A percentile compares a stretch with the other conserved stretches of the same genome.
These are phyloP conservation scores for Pyrenula massariospora DNA, from an alignment of 495 filamentous ascomycete genomes.

Conservation along the genomic window DNA sequence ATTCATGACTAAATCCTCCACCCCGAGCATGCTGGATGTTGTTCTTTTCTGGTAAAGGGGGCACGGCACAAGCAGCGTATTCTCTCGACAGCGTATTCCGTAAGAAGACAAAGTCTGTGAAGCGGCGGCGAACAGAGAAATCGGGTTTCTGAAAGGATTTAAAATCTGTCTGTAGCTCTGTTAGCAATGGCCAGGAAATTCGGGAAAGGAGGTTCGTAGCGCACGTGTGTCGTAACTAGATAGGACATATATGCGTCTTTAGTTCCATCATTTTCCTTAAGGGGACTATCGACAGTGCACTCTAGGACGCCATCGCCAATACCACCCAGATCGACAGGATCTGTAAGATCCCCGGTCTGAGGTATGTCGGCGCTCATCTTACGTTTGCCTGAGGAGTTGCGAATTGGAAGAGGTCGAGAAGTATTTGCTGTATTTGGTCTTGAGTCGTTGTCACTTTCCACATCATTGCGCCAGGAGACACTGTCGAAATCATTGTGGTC, in stretches of 20 bases:
- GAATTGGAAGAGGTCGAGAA: constrained; percentile 20
- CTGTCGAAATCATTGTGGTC: constrained; percentile 47
- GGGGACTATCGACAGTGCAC: constrained; percentile 66
- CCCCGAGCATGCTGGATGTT: constrained; percentile 97
- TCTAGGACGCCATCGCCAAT: constrained; percentile 71
- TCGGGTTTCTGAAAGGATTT: constrained; percentile 73
- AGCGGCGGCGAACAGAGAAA: constrained; percentile 72
- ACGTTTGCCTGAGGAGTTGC: constrained; percentile 40
- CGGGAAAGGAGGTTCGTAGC: constrained; percentile 12
- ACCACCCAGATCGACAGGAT: constrained; percentile 51
- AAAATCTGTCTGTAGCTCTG: constrained; percentile 65
- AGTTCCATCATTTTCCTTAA: constrained; percentile 93
- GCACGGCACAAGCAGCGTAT: constrained; percentile 84
- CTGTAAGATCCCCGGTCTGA: constrained; percentile 43
- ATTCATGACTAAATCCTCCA: constrained; percentile 87
- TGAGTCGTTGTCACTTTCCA: constrained; percentile 33
- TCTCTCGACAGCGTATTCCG: constrained; percentile 80
- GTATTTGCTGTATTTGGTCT: constrained; percentile 35
- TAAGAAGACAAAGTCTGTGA: constrained; percentile 95
- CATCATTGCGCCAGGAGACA: constrained; percentile 44
- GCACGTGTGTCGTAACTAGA: constrained; percentile 77
- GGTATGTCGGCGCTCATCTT: constrained; percentile 29
- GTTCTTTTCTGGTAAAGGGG: constrained; percentile 93
- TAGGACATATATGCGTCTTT: constrained; percentile 97
- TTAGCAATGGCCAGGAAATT: not conserved